Evolutionary conservation across 1,284 basidiomycete species (phyloP).

Genomic region (Rhodotorula sp.): DNA sequence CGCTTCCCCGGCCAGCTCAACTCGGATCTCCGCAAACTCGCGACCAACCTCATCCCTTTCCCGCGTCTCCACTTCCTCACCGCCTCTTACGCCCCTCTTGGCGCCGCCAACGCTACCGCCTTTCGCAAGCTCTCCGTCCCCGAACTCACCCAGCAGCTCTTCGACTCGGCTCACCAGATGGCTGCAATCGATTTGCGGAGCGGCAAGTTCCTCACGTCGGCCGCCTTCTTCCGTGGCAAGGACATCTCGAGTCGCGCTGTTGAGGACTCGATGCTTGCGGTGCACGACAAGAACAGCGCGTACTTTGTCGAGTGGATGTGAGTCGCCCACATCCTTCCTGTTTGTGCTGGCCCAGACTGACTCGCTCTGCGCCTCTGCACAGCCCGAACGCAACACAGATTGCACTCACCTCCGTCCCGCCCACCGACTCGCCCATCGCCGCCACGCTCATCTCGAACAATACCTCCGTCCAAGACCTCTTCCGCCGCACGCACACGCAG

Average conservation of each 20-base stretch:
- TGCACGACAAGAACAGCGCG: conserved; percentile 69
- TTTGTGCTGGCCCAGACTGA: background rate
- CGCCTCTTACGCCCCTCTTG: conserved; percentile 80
- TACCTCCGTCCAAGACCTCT: conserved; percentile 68
- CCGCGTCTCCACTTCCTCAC: conserved; percentile 90
- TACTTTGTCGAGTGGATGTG: conserved; percentile 69
- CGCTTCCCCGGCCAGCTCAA: conserved; percentile 74
- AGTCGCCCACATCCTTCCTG: conserved; percentile 44
- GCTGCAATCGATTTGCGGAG: conserved; percentile 81
- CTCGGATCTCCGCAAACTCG: conserved; percentile 91
- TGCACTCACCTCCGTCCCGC: conserved; percentile 62
- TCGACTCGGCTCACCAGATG: conserved; percentile 73
- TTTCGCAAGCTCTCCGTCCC: conserved; percentile 62
- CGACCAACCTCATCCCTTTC: conserved; percentile 89
- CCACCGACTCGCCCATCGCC: conserved; percentile 64
- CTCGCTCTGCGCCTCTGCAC: conserved; percentile 49
- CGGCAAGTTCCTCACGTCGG: conserved; percentile 71
- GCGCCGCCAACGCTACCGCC: conserved; percentile 61
- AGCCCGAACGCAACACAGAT: conserved; percentile 61
- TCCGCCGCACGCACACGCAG: conserved; percentile 75
- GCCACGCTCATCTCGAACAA: conserved; percentile 80
- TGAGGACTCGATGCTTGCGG: conserved; percentile 46
- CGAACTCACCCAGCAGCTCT: conserved; percentile 63
- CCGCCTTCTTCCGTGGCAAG: conserved; percentile 77
- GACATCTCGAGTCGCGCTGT: conserved; percentile 73